These are phyloP conservation scores for Rosa lucieae DNA, from an alignment of 306 rosid genomes.

Conservation along the genomic window DNA sequence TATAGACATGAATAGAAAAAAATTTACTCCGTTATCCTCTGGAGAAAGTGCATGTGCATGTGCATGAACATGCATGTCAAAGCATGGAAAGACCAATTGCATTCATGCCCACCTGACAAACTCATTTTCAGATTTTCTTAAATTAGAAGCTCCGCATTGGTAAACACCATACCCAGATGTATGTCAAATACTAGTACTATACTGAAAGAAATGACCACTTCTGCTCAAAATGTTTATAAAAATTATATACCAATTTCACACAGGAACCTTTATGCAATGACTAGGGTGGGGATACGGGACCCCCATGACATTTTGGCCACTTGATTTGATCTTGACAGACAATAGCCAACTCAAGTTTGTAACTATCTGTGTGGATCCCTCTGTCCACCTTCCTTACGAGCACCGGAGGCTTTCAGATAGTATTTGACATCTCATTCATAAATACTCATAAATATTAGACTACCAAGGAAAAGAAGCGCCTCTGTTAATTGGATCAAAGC, in stretches of 20 bases:
- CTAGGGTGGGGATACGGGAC: slow-evolving; percentile 38
- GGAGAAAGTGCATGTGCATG: slow-evolving; percentile 45
- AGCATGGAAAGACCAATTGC: slow-evolving; percentile 19
- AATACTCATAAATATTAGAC: slow-evolving; percentile 29
- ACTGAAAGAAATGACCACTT: slow-evolving; percentile 20
- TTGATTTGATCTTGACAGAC: slow-evolving; percentile 44
- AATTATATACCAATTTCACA: slow-evolving; percentile 31
- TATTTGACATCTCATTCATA: slow-evolving; percentile 40
- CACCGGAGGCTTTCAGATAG: slow-evolving; percentile 32
- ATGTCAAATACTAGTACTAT: slow-evolving; percentile 6
- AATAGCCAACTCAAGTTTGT: slow-evolving; percentile 52
- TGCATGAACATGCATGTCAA: slow-evolving; percentile 41
- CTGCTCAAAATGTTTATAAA: slow-evolving; percentile 18
- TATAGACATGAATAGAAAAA: slow-evolving; percentile 25
- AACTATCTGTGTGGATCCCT: slow-evolving; percentile 59
- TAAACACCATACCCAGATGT: slow-evolving; percentile 13
- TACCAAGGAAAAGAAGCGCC: slow-evolving; percentile 25
- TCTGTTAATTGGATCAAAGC: slow-evolving; percentile 42
- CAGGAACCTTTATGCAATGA: slow-evolving; percentile 28
- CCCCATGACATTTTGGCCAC: slow-evolving; percentile 48
- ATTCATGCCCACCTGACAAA: slow-evolving; percentile 13
- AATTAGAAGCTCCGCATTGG: slow-evolving; percentile 23
- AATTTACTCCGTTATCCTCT: slow-evolving; percentile 21
- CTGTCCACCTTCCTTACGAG: slow-evolving; percentile 31
- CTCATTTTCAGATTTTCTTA: neutral